These are phyloP conservation scores for Psilocybe subaeruginosa DNA, from an alignment of 768 basidiomycete genomes.

Conservation along the genomic window DNA sequence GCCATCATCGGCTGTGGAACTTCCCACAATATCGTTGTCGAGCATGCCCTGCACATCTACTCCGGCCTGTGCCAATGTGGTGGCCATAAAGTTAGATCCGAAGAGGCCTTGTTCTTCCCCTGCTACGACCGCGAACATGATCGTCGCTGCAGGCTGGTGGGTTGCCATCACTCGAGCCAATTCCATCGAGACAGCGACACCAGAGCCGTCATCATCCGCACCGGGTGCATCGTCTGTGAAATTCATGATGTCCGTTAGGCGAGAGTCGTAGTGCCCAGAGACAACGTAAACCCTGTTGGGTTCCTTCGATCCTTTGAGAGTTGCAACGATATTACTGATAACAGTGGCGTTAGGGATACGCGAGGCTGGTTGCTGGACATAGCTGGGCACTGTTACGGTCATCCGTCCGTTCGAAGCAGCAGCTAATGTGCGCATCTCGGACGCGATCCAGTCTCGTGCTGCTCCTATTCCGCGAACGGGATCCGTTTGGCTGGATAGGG, in stretches of 20 bases:
- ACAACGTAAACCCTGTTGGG: constrained; percentile 55
- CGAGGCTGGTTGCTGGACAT: constrained; percentile 39
- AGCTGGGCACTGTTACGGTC: constrained; percentile 48
- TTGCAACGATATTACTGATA: constrained; percentile 55
- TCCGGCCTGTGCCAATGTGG: constrained; percentile 40
- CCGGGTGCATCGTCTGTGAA: constrained; percentile 51
- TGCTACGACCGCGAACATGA: constrained; percentile 53
- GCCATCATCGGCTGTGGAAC: constrained; percentile 51
- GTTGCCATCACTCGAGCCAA: constrained; percentile 54
- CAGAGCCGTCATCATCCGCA: constrained; percentile 57
- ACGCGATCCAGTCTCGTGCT: constrained; percentile 57
- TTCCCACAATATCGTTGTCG: constrained; percentile 60
- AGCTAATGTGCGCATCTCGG: constrained; percentile 43
- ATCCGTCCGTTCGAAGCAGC: constrained; percentile 42
- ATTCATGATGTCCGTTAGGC: constrained; percentile 41
- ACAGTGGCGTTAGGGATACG: constrained; percentile 43
- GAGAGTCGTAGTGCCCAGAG: constrained; percentile 59
- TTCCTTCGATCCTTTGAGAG: constrained; percentile 48
- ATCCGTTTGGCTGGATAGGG: constrained; percentile 55
- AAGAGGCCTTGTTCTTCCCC: constrained; percentile 58
- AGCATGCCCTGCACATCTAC: constrained; percentile 60
- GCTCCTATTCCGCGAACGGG: constrained; percentile 57
- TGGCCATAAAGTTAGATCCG: constrained; percentile 51
- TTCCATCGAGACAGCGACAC: constrained; percentile 58
- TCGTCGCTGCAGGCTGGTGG: constrained; percentile 48